A percentile compares a stretch with the other conserved stretches of the same genome.
phyloP scores from a whole-genome alignment of 164 flowering plant species.

The Vitis cinerea region DNA sequence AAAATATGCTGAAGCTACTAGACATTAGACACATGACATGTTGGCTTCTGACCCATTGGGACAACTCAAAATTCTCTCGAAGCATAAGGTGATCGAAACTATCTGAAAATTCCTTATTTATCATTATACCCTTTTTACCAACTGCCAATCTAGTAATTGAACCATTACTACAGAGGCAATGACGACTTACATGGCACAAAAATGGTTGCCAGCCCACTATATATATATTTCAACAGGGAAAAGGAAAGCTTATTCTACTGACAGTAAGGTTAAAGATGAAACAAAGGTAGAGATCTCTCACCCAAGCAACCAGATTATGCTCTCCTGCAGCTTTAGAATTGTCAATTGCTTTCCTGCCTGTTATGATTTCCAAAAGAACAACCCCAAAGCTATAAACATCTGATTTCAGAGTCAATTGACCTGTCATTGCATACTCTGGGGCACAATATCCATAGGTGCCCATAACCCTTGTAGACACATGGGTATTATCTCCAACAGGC shows the following conservation, averaged over 20 bases:
- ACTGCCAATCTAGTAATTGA: too few species aligned
- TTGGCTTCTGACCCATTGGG: too few species aligned
- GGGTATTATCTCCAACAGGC: conserved; percentile 44
- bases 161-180: too few species aligned
- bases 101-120: too few species aligned
- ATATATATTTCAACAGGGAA: not conserved
- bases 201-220: too few species aligned
- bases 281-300: conserved; percentile 14
- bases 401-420: conserved; percentile 39
- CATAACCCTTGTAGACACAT: conserved; percentile 47
- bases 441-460: conserved; percentile 50
- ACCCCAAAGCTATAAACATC: conserved; percentile 50
- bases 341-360: conserved; percentile 44
- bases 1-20: too few species aligned
- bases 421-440: conserved; percentile 49
- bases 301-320: conserved; percentile 46
- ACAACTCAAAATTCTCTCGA: too few species aligned
- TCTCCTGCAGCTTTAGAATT: conserved; percentile 30
- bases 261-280: too few species aligned
- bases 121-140: too few species aligned
- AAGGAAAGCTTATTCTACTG: not conserved
- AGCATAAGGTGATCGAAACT: too few species aligned
- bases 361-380: conserved; percentile 38
- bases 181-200: too few species aligned
- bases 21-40: too few species aligned